Evolutionary conservation across 345 rosid genomes (phyloP).

Genomic region (Carallia pectinifolia): DNA sequence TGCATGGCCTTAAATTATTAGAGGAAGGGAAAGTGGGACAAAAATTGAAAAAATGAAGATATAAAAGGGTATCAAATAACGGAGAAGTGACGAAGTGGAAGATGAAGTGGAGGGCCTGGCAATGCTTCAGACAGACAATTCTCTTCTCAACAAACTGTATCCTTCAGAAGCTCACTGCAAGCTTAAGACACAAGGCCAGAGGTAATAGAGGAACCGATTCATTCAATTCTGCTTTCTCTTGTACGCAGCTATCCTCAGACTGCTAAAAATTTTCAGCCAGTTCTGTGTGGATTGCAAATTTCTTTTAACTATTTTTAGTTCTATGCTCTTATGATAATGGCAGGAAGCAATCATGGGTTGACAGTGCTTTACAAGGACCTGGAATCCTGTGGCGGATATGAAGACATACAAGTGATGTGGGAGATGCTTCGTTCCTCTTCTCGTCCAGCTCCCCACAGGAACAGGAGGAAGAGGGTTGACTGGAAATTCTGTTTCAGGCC

Average conservation of each 20-base stretch:
- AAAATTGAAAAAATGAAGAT: conserved; percentile 4
- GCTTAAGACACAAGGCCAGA: conserved; percentile 34
- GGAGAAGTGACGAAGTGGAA: conserved; percentile 11
- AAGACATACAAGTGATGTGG: conserved; percentile 70
- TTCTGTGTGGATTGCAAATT: no score
- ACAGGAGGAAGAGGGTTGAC: conserved; percentile 14
- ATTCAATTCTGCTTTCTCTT: no score
- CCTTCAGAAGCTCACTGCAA: conserved; percentile 36
- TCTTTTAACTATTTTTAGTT: no score
- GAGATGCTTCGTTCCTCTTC: conserved; percentile 44
- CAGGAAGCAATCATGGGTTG: conserved; percentile 45
- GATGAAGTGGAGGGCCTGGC: conserved; percentile 43
- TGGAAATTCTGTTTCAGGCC: conserved; percentile 32
- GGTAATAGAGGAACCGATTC: conserved; percentile 26
- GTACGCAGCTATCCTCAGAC: no score
- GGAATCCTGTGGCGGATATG: conserved; percentile 58
- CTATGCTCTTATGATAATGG: background rate
- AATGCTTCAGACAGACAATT: conserved; percentile 33
- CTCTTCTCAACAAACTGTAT: conserved; percentile 12
- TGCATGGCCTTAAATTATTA: background rate
- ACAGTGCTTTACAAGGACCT: conserved; percentile 50
- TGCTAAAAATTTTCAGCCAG: no score
- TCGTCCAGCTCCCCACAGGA: conserved; percentile 12
- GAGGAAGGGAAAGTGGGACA: conserved; percentile 7
- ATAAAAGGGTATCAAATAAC: background rate